phyloP scores from a whole-genome alignment of 495 filamentous ascomycete species.

The Aspergillus baeticus region DNA sequence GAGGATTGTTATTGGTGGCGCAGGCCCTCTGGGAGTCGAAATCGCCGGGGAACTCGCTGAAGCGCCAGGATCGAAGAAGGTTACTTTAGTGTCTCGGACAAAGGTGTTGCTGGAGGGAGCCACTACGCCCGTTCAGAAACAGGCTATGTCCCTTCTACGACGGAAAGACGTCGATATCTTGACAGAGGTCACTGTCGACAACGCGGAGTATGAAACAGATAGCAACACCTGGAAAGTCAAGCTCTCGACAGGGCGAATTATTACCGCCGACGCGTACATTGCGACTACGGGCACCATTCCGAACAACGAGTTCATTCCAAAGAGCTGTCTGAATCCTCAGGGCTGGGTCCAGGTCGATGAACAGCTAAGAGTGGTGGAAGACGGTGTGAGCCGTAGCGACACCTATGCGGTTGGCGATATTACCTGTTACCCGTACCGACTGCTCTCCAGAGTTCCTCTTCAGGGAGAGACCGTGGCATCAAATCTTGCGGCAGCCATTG shows the following conservation, averaged over 20 bases:
- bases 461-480: conserved; percentile 29
- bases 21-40: too few species aligned
- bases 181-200: too few species aligned
- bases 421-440: conserved; percentile 30
- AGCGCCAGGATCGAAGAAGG: too few species aligned
- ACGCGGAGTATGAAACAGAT: too few species aligned
- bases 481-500: too few species aligned
- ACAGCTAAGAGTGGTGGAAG: conserved; percentile 48
- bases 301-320: conserved; percentile 60
- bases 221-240: conserved; percentile 29
- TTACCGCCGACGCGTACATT: conserved; percentile 59
- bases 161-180: too few species aligned
- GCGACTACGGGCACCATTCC: conserved; percentile 59
- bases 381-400: neutral
- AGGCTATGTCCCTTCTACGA: too few species aligned
- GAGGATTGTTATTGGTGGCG: too few species aligned
- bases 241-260: conserved; percentile 39
- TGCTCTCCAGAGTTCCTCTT: conserved; percentile 26
- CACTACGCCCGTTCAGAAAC: too few species aligned
- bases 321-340: conserved; percentile 43
- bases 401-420: conserved; percentile 44
- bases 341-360: conserved; percentile 58
- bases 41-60: too few species aligned
- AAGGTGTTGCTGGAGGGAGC: too few species aligned
- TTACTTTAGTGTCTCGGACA: too few species aligned